phyloP scores from a whole-genome alignment of 495 filamentous ascomycete genomes.

The Schizothecium vesticola region DNA sequence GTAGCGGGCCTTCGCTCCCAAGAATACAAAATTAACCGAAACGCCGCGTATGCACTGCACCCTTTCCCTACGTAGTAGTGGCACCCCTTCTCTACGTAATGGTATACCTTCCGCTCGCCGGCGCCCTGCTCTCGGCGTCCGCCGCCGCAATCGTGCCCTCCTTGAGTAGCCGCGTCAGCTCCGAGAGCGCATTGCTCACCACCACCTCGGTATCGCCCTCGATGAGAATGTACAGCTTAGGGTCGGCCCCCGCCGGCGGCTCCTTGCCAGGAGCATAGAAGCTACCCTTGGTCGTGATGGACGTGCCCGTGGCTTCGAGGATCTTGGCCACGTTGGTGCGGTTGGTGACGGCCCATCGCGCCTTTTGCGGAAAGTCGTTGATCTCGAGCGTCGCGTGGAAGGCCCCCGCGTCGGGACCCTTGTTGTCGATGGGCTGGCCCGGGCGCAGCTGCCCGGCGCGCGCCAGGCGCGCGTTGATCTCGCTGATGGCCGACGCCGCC shows the following conservation, averaged over 20 bases:
- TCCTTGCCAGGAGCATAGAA: constrained; percentile 82
- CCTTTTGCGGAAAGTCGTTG: constrained; percentile 99
- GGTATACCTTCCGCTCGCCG: constrained; percentile 80
- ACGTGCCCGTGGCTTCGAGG: constrained; percentile 87
- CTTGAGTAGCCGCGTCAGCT: constrained; percentile 79
- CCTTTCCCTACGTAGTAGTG: not conserved
- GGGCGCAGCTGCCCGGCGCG: constrained; percentile 79
- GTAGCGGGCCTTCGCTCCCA: not conserved
- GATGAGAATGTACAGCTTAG: constrained; percentile 95
- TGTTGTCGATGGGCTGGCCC: constrained; percentile 96
- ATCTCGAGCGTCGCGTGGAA: constrained; percentile 98
- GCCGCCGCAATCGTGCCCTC: constrained; percentile 91
- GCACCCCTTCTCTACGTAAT: constrained; percentile 52
- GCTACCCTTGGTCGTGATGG: constrained; percentile 94
- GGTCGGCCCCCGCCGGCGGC: constrained; percentile 63
- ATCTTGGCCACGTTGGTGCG: constrained; percentile 98
- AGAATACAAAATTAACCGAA: not conserved
- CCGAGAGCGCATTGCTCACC: constrained; percentile 85
- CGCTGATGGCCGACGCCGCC: constrained; percentile 76
- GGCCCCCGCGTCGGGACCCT: constrained; percentile 92
- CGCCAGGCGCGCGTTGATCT: constrained; percentile 81
- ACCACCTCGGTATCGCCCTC: constrained; percentile 94
- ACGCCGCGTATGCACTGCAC: not conserved
- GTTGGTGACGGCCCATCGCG: constrained; percentile 97
- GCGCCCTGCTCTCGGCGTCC: constrained; percentile 74